Base-by-base conservation (phyloP, 73 alveolate species). In the Chromera velia region DNA sequence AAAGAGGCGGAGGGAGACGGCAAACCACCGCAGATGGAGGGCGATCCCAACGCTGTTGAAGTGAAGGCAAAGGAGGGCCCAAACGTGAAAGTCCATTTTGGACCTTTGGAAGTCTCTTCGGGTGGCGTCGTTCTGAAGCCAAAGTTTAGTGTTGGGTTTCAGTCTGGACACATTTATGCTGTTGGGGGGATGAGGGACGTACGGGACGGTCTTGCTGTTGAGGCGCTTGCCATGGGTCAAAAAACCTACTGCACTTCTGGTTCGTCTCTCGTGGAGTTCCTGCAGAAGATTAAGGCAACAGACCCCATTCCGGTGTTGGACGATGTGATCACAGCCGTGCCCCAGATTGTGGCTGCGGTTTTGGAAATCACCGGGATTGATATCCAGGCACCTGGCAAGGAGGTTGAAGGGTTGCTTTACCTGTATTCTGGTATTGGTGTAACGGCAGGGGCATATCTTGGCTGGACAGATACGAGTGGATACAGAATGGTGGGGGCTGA, bases 381-480 rank as follows among this genome's bases (percentile, higher is more conserved):
- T 68, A 75, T 75, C 48, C 48, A 70, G 27, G 66, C 69, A 24
- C 30, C 75, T 6, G 27, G 49, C 9, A 74, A 63, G 24, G 82
- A 75, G 48, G 27, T 24, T 24, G 33, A 27, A 32, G 82, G 82
- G 19, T 74, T 75, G 69, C 55, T 75, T 45, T 75, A 63, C 19
- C 69, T 75, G 32, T 75, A 75, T 27, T 74, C 34, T 26, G 82
- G 82, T 28, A 67, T 49, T 0, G 82, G 82, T 17, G 82, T 75
- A 32, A 75, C 69, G n/a, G 82, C 82, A 7, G 82, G 82, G 0
- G 64, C 64, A 24, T 75, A 75, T 68, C 27, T 75, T 74, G 82
- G 82, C 48, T 75, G 82, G 82, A 47, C 64, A 0, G 82, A 75
- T 67, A 75, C 82, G 32, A 45, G 33, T 6, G 82, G 82, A 26